Conservation (phyloP, 805 yeast species). For the Diddensiella transvaalensis region DNA sequence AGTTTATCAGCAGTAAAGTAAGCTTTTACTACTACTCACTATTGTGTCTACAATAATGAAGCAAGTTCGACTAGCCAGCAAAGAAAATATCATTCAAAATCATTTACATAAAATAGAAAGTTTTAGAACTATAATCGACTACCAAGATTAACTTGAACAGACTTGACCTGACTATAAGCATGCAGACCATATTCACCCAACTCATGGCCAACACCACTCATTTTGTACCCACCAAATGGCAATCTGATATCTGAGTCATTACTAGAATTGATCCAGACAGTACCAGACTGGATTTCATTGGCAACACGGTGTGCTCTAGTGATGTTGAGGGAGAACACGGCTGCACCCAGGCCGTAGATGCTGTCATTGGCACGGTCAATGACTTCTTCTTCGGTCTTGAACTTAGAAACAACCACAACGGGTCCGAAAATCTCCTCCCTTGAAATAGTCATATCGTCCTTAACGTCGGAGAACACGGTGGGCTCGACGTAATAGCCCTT, state of each 20-base stretch:
- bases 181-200: slow-evolving; percentile 70
- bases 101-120: too few species aligned
- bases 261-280: slow-evolving; percentile 65
- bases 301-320: slow-evolving; percentile 64
- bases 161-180: slow-evolving; percentile 70
- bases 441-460: slow-evolving; percentile 59
- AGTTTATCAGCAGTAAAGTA: too few species aligned
- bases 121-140: not conserved
- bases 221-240: slow-evolving; percentile 80
- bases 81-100: too few species aligned
- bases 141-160: slow-evolving; percentile 43
- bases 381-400: slow-evolving; percentile 65
- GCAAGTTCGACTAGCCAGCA: too few species aligned
- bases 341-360: slow-evolving; percentile 77
- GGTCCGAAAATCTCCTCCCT: slow-evolving; percentile 89
- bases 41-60: too few species aligned
- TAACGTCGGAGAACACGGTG: slow-evolving; percentile 70
- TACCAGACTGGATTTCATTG: slow-evolving; percentile 58
- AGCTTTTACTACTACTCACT: too few species aligned
- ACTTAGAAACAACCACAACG: slow-evolving; percentile 66
- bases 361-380: slow-evolving; percentile 66
- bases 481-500: slow-evolving; percentile 71
- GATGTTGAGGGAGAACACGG: slow-evolving; percentile 69
- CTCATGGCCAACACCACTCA: slow-evolving; percentile 79
- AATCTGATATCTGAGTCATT: slow-evolving; percentile 61